Evolutionary conservation across 805 yeast species (phyloP), one percentile per base, ranked within the genome.

Genomic region (Brettanomyces nanus): DNA sequence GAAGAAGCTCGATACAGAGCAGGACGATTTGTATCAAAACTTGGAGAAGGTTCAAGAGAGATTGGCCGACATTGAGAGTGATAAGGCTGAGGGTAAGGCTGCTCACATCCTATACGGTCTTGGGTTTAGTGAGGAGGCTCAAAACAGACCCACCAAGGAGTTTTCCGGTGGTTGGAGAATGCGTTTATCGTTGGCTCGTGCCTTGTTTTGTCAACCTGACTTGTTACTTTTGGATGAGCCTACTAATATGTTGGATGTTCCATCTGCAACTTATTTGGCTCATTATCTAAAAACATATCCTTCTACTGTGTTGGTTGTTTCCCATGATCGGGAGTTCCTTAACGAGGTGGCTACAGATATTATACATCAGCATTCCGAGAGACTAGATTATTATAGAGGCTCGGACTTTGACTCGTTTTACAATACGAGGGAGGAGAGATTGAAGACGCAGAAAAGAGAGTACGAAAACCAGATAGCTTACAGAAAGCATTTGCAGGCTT

Each of bases 111-210:
- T 92, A 45, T 84, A 62, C 45, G 99, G 99, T 57, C 70, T 92
- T 45, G 99, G 99, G 40, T 92, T 92, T 69, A 79, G 95, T 33
- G 75, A 76, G 45, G 95, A 83, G 52, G 74, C 96, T 5, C 98
- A 92, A 60, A 64, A 68, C 33, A 69, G 70, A 45, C 80, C 95
- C 23, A 87, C 97, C 5, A 90, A 86, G 47, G 73, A 87, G 20
- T 92, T 92, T 60, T 87, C 97, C 37, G 99, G 99, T 75, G 99
- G 99, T 78, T 92, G 98, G 98, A 82, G 98, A 74, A 92, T 92
- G 98, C 84, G 98, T 69, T 73, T 92, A 47, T 85, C 97, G n/a
- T 72, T 92, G 43, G 98, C 98, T 3, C 78, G 98, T 65, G 98
- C 98, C 0, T 72, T 92, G 58, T 92, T 92, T 72, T 90, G 97